Base-by-base conservation (phyloP, 495 filamentous ascomycete genomes). In the Aspergillus sparsus region DNA sequence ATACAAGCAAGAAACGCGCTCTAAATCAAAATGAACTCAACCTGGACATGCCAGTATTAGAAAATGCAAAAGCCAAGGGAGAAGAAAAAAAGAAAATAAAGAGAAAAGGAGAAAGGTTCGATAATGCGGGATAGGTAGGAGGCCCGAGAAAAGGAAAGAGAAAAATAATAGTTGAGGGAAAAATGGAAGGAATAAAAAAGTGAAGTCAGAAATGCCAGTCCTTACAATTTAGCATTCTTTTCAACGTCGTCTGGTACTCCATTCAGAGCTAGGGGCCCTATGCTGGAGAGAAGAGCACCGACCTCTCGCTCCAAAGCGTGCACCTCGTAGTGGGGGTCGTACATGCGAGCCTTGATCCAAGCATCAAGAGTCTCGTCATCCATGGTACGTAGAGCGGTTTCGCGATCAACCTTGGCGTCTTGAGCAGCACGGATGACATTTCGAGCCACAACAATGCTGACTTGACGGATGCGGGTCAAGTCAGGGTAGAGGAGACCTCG, bases 341-440 rank as follows among this genome's bases (percentile, higher is more conserved):
- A 97, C 79, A 96, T 89, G 66, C 82, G 84, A 55, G 83, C 72
- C 76, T 87, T 86, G 80, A 97, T 92, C 81, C 82, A 96, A 53
- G 82, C 83, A 63, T 89, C 88, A 42, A 97, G 77, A 57, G 89
- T 84, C 39, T 84, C 83, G 68, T 96, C 91, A 35, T 77, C 82
- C 83, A 93, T 85, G 64, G 84, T 83, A 41, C 88, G 82, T 36
- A 91, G 80, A 35, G 75, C 70, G 45, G 81, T 76, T 77, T 94
- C 91, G 70, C 91, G 90, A 73, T 95, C 90, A n/a, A 91, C 81
- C 73, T 88, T 87, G 65, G 85, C 87, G 54, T 84, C 79, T 71
- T 96, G 89, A 9, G 94, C 92, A 16, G 90, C 87, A 67, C 92
- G 92, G 82, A 98, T 97, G 60, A 98, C 94, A 69, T 91, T 89